phyloP scores from a whole-genome alignment of 306 rosid species.

The Glycine latifolia region DNA sequence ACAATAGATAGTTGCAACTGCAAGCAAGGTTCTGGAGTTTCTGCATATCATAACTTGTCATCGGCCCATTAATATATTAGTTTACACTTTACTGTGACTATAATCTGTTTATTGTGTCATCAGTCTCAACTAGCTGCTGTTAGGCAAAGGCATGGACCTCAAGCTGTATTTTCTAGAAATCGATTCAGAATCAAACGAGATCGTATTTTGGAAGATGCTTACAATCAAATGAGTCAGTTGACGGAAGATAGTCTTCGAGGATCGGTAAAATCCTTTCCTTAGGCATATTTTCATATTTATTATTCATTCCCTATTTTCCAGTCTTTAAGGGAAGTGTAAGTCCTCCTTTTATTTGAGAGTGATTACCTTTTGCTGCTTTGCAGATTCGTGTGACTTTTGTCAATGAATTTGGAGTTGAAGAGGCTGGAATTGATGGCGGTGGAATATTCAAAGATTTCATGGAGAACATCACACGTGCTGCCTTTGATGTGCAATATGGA shows the following conservation, averaged over 20 bases:
- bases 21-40: slow-evolving; percentile 5
- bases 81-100: neutral
- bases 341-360: slow-evolving; percentile 15
- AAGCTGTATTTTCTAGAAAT: slow-evolving; percentile 75
- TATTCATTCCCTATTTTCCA: slow-evolving; percentile 29
- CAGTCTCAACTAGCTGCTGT: slow-evolving; percentile 96
- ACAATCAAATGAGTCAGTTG: slow-evolving; percentile 88
- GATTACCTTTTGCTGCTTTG: slow-evolving; percentile 21
- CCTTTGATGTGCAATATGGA: slow-evolving; percentile 99
- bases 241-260: slow-evolving; percentile 97
- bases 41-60: slow-evolving; percentile 3
- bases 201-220: slow-evolving; percentile 96
- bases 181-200: slow-evolving; percentile 91
- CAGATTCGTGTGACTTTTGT: slow-evolving; percentile 96
- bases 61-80: neutral
- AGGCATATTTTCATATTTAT: slow-evolving; percentile 29
- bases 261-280: slow-evolving; percentile 56
- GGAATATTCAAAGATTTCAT: slow-evolving; percentile 99
- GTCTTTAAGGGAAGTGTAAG: slow-evolving; percentile 9
- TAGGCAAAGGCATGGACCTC: slow-evolving; percentile 77
- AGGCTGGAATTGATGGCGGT: slow-evolving; percentile 99
- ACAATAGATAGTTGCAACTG: slow-evolving; percentile 6
- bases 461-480: slow-evolving; percentile 99
- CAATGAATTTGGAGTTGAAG: slow-evolving; percentile 99
- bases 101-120: slow-evolving; percentile 52